Percentiles rank a stretch among this genome's conserved stretches.
Evolutionary conservation across 768 basidiomycete species (phyloP).

Genomic region (Tremella mesenterica): DNA sequence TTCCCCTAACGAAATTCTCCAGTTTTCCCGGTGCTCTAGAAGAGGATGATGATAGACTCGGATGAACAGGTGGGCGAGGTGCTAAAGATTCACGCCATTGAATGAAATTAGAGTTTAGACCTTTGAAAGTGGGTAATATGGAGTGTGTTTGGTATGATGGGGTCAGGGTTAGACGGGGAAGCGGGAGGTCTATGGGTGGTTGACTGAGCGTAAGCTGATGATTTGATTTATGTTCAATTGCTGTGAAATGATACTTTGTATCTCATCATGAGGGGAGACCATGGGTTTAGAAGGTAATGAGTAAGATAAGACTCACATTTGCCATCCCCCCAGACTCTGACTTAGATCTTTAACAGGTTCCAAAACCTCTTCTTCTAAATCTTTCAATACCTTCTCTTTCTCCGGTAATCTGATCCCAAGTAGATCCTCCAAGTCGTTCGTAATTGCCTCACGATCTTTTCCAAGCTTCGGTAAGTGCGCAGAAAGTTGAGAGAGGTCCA

Average conservation of each 20-base stretch:
- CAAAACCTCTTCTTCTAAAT: conserved; percentile 68
- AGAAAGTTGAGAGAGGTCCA: too few relatives aligned
- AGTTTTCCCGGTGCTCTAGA: conserved; percentile 72
- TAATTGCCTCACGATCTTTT: too few relatives aligned
- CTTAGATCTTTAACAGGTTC: conserved; percentile 61
- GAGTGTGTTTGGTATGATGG: conserved; percentile 39
- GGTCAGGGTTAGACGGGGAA: conserved; percentile 47
- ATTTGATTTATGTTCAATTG: too few relatives aligned
- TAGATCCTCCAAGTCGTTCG: too few relatives aligned
- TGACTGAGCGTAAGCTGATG: conserved; percentile 13
- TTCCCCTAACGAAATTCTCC: conserved; percentile 81
- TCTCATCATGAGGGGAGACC: too few relatives aligned
- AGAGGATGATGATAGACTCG: conserved; percentile 70
- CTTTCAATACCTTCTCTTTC: conserved; percentile 34
- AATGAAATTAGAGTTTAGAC: conserved; percentile 35
- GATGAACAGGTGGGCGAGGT: conserved; percentile 44
- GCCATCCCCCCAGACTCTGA: conserved; percentile 70
- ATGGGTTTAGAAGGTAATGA: neutral
- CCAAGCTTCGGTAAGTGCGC: too few relatives aligned
- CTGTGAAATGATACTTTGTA: too few relatives aligned
- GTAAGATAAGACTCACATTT: conserved; percentile 54
- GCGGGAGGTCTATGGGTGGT: conserved; percentile 56
- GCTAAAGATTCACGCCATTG: conserved; percentile 55
- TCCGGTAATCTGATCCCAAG: too few relatives aligned
- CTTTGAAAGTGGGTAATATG: conserved; percentile 29